Evolutionary conservation across 73 alveolate genomes (phyloP).

Genomic region (Symbiodinium pilosum): DNA sequence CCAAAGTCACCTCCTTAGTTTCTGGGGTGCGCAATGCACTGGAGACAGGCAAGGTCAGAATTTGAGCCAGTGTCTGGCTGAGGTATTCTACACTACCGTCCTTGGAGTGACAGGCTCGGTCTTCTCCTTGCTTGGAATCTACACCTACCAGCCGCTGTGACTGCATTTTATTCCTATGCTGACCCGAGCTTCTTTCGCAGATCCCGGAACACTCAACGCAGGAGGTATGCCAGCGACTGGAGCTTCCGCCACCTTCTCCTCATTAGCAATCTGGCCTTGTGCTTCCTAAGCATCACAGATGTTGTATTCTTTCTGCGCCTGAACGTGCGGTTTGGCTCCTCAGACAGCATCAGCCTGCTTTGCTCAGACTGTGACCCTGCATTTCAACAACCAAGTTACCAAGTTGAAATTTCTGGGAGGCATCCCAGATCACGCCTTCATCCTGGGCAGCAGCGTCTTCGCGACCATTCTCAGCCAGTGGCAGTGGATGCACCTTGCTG

Average conservation of each 20-base stretch:
- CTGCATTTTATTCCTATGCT: neutral
- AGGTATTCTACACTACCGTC: slow-evolving; percentile 83
- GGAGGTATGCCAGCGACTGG: slow-evolving; percentile 64
- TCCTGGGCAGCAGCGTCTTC: slow-evolving; percentile 76
- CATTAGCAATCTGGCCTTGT: slow-evolving; percentile 53
- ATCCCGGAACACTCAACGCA: too few species aligned
- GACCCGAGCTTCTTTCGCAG: neutral
- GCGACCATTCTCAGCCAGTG: slow-evolving; percentile 77
- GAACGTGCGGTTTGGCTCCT: slow-evolving; percentile 44
- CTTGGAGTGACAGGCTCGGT: slow-evolving; percentile 74
- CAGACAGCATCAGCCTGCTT: neutral
- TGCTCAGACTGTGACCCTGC: too few species aligned
- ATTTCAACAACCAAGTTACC: too few species aligned
- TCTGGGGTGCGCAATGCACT: neutral
- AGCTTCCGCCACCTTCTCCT: slow-evolving; percentile 51
- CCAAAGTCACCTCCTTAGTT: neutral
- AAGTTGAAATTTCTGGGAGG: neutral
- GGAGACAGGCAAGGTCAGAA: too few species aligned
- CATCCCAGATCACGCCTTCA: slow-evolving; percentile 86
- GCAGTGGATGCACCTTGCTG: slow-evolving; percentile 71
- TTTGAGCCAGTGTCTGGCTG: too few species aligned
- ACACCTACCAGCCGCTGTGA: slow-evolving; percentile 30
- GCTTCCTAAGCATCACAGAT: slow-evolving; percentile 39
- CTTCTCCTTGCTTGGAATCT: slow-evolving; percentile 67
- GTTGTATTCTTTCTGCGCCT: slow-evolving; percentile 84